Percentiles rank a stretch among this genome's conserved stretches.
These are phyloP conservation scores for Paxillus ammoniavirescens DNA, from an alignment of 768 basidiomycete species.

Conservation along the genomic window DNA sequence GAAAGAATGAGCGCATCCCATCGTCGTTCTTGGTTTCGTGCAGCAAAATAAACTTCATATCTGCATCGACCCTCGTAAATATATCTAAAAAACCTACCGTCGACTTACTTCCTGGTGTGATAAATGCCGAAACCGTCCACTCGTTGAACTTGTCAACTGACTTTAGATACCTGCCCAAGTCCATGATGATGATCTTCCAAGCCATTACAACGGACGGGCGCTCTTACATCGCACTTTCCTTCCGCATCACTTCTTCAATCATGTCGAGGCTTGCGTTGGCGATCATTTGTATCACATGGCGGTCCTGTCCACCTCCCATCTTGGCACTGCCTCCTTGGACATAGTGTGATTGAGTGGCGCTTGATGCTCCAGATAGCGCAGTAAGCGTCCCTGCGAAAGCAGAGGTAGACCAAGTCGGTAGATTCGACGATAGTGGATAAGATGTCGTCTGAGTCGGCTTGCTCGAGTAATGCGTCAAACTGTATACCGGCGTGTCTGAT, in stretches of 20 bases:
- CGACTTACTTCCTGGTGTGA: slow-evolving; percentile 88
- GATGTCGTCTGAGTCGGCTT: slow-evolving; percentile 60
- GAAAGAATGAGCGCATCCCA: slow-evolving; percentile 89
- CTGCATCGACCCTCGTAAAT: slow-evolving; percentile 40
- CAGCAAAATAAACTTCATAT: slow-evolving; percentile 91
- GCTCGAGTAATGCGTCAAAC: slow-evolving; percentile 76
- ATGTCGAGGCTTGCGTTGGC: slow-evolving; percentile 95
- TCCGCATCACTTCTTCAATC: slow-evolving; percentile 89
- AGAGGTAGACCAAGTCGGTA: slow-evolving; percentile 89
- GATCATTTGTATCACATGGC: slow-evolving; percentile 98
- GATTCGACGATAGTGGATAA: slow-evolving; percentile 75
- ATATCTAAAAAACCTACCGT: slow-evolving; percentile 9
- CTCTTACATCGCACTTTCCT: slow-evolving; percentile 75
- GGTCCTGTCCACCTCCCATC: slow-evolving; percentile 80
- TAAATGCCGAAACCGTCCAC: slow-evolving; percentile 96
- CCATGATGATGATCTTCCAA: slow-evolving; percentile 9
- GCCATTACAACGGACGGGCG: slow-evolving; percentile 2
- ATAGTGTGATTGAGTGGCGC: slow-evolving; percentile 60
- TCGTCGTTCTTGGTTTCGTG: slow-evolving; percentile 98
- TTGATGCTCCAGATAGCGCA: slow-evolving; percentile 82
- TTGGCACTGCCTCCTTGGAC: slow-evolving; percentile 60
- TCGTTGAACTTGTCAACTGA: slow-evolving; percentile 97
- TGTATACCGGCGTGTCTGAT: slow-evolving; percentile 84
- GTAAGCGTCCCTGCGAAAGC: slow-evolving; percentile 89
- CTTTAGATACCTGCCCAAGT: slow-evolving; percentile 79